Evolutionary conservation across 805 yeast genomes (phyloP).

Genomic region (Metschnikowia lochheadii): DNA sequence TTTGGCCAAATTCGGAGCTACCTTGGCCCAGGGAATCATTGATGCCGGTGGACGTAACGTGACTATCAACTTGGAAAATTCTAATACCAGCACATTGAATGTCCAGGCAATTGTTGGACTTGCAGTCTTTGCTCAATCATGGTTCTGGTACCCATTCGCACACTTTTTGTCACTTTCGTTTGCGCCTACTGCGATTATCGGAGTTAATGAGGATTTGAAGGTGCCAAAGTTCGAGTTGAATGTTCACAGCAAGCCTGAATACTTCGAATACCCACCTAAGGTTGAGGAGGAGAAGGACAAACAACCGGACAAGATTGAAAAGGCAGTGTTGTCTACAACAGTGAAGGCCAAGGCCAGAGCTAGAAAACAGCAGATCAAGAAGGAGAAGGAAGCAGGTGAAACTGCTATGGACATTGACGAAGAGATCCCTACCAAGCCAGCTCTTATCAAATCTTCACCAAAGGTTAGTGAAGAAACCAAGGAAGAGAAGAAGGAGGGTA

Average conservation of each 20-base stretch:
- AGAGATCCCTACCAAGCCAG: constrained; percentile 1
- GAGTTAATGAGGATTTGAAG: constrained; percentile 78
- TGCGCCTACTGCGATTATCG: constrained; percentile 86
- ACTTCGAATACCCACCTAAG: constrained; percentile 88
- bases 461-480: constrained; percentile 12
- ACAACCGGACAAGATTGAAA: constrained; percentile 82
- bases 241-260: constrained; percentile 75
- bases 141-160: constrained; percentile 98
- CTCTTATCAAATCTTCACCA: constrained; percentile 4
- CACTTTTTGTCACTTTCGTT: constrained; percentile 90
- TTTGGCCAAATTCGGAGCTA: constrained; percentile 95
- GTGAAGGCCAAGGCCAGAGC: constrained; percentile 93
- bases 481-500: constrained; percentile 25
- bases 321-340: constrained; percentile 93
- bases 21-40: constrained; percentile 93
- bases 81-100: constrained; percentile 85
- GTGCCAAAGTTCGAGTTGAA: constrained; percentile 79
- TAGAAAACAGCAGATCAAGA: constrained; percentile 53
- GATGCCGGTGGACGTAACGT: constrained; percentile 99
- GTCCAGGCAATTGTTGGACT: constrained; percentile 89
- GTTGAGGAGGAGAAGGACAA: constrained; percentile 73
- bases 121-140: constrained; percentile 83
- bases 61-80: constrained; percentile 85
- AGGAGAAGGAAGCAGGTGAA: constrained; percentile 47
- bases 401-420: constrained; percentile 44